Evolutionary conservation across 2,329 filamentous ascomycete genomes (phyloP), one percentile per base, ranked within the genome.

Genomic region (Epichloe brachyelytri): DNA sequence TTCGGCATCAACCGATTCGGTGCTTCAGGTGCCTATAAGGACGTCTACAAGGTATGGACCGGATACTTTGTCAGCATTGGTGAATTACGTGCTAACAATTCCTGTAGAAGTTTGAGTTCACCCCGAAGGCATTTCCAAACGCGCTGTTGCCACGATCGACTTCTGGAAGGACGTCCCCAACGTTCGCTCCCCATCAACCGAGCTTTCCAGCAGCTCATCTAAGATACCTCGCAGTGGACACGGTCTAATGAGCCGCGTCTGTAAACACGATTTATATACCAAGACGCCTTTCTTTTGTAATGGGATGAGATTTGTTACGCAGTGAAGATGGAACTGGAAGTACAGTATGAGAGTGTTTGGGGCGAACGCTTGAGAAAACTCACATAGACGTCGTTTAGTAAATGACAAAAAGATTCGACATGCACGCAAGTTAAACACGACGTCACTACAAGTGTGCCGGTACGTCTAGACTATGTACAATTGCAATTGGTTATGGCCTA

Each of bases 1-100:
- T 98, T 98, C 65, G 93, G 93, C 69, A 83, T 98, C 60, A 98
- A 98, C 85, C 83, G 93, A 69, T 98, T 98, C 72, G 93, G 93
- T 82, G 91, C 91, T 60, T 95, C 88, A 51, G 93, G 91, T 64
- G 85, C 91, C 60, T 97, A 97, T 79, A 91, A 91, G 84, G 85
- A 97, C 64, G 89, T 98, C 55, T 98, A 98, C 81, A 85, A 87
- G 79, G 87, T 77, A 76, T 72, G 79, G 71, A 51, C 33, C 33
- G 46, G 46, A 43, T 30, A 22, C 1, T 8, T 4, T 19, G 20
- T n/a, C 1, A 50, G 34, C 17, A 36, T 14, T 40, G 36, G 46
- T 38, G 8, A 45, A 37, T 3, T 43, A 15, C 37, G 50, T 58
- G 53, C 66, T 76, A 66, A 75, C 66, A 62, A 61, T 38, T 48